Conservation (phyloP, 179 eudicot species). For the Spinacia oleracea region DNA sequence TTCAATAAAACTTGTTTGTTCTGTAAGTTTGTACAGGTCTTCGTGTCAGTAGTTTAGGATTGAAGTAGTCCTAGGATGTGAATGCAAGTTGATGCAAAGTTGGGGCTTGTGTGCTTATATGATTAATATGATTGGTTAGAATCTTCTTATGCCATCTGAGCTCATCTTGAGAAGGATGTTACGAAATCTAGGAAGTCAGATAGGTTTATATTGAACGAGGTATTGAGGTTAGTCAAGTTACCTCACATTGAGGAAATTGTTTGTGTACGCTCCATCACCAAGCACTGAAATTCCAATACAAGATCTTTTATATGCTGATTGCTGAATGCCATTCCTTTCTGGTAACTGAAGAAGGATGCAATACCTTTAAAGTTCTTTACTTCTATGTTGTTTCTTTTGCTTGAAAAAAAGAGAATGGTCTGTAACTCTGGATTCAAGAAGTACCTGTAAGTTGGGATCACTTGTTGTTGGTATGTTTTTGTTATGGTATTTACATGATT, state of each 20-base stretch:
- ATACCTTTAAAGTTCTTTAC: no score
- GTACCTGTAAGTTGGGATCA: background rate
- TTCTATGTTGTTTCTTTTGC: background rate
- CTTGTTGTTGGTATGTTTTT: background rate
- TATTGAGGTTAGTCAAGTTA: background rate
- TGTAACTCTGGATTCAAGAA: no score
- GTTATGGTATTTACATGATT: no score
- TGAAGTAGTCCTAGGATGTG: constrained; percentile 1
- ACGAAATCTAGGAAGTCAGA: background rate
- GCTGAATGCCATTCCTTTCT: no score
- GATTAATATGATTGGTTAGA: background rate
- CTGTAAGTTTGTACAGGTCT: background rate
- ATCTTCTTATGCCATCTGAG: background rate
- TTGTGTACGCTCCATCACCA: background rate
- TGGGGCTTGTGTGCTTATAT: background rate
- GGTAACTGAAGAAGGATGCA: no score
- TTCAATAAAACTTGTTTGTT: background rate
- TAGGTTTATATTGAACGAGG: background rate
- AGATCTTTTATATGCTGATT: no score
- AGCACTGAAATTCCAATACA: background rate
- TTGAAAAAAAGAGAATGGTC: background rate
- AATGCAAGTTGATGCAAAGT: background rate
- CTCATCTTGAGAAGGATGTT: background rate
- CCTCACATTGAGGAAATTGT: background rate
- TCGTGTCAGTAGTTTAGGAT: background rate